Evolutionary conservation across 2,329 filamentous ascomycete genomes (phyloP).

Genomic region (Didymosphaeria variabile): DNA sequence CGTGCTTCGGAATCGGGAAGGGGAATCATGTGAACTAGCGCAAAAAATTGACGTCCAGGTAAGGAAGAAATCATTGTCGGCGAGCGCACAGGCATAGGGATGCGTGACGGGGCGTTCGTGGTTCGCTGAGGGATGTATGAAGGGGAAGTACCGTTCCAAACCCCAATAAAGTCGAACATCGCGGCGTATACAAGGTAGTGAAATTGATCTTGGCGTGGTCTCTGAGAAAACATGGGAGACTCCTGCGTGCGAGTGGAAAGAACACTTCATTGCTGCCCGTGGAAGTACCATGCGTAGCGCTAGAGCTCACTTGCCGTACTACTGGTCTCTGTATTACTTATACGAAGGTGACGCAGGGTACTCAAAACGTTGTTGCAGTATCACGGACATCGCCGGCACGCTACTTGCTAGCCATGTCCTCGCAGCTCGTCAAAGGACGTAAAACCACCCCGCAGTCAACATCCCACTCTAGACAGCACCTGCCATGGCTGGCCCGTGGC

Average conservation of each 20-base stretch:
- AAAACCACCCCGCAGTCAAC: neutral
- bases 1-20: too few relatives aligned
- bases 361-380: neutral
- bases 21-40: too few relatives aligned
- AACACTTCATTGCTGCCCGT: neutral
- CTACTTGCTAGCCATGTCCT: neutral
- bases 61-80: too few relatives aligned
- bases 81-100: too few relatives aligned
- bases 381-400: neutral
- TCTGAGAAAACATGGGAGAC: too few relatives aligned
- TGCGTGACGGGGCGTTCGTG: too few relatives aligned
- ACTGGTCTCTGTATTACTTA: neutral
- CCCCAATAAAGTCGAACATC: too few relatives aligned
- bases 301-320: neutral
- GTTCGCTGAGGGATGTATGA: too few relatives aligned
- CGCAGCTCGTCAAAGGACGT: neutral
- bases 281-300: neutral
- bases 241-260: neutral
- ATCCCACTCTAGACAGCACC: conserved; percentile 33
- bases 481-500: conserved; percentile 49
- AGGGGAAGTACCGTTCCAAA: too few relatives aligned
- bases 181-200: neutral
- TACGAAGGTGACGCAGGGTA: neutral
- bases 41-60: too few relatives aligned
- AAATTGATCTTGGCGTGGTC: neutral